Conservation (phyloP, 2,329 filamentous ascomycete species). For the Gnomoniopsis sp. region DNA sequence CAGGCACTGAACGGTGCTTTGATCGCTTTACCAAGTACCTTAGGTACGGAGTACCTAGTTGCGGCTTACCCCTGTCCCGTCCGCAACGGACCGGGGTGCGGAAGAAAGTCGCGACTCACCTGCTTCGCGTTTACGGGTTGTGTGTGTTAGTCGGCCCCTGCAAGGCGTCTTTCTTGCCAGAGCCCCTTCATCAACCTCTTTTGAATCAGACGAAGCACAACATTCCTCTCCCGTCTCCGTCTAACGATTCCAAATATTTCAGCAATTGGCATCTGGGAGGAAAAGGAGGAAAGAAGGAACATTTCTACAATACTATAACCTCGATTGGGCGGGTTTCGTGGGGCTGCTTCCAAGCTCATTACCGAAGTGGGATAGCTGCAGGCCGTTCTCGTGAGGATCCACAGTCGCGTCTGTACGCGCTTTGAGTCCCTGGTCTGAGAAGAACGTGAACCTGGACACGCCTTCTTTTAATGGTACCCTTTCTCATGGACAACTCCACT, state of each 20-base stretch:
- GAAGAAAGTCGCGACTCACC: background rate
- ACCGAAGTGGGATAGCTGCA: slow-evolving; percentile 8
- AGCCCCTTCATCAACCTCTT: background rate
- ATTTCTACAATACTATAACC: background rate
- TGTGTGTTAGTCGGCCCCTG: background rate
- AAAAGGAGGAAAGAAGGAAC: too few species aligned
- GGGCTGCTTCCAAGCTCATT: background rate
- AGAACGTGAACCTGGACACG: slow-evolving; percentile 16
- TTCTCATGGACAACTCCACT: too few species aligned
- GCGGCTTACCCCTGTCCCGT: background rate
- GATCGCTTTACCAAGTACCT: too few species aligned
- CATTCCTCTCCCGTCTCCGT: background rate
- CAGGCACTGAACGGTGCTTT: background rate
- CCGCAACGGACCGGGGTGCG: background rate
- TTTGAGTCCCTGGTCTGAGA: slow-evolving; percentile 6
- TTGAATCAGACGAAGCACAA: background rate
- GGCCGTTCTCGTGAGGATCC: slow-evolving; percentile 3
- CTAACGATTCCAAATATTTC: too few species aligned
- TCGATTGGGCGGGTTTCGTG: slow-evolving; percentile 1
- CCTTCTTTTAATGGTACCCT: slow-evolving; percentile 2
- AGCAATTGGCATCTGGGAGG: too few species aligned
- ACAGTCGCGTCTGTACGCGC: slow-evolving; percentile 13
- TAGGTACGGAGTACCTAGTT: too few species aligned
- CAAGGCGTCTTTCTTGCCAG: background rate
- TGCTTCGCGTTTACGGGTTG: background rate